Evolutionary conservation across 306 rosid genomes (phyloP).

Genomic region (Delonix regia): DNA sequence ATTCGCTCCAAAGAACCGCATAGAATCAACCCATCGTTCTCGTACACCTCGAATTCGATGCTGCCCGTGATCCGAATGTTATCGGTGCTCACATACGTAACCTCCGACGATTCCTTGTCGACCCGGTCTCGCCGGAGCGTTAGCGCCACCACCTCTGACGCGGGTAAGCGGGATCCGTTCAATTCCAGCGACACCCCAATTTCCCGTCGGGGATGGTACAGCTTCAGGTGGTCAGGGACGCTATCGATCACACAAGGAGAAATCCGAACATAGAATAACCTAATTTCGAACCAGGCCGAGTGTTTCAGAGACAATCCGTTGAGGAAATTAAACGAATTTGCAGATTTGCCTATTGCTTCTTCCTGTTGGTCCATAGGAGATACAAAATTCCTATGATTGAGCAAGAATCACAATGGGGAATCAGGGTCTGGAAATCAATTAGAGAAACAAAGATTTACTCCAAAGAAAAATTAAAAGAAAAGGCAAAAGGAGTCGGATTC

Average conservation of each 20-base stretch:
- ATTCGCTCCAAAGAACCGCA: constrained; percentile 80
- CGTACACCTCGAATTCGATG: constrained; percentile 79
- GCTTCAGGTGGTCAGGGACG: constrained; percentile 66
- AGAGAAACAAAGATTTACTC: not conserved
- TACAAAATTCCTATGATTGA: not conserved
- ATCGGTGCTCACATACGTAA: constrained; percentile 89
- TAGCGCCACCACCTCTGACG: constrained; percentile 49
- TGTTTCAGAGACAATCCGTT: constrained; percentile 39
- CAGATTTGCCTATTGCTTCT: constrained; percentile 43
- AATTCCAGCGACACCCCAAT: constrained; percentile 67
- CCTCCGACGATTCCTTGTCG: constrained; percentile 72
- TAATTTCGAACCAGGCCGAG: constrained; percentile 61
- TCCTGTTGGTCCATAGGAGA: constrained; percentile 56
- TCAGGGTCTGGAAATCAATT: not conserved
- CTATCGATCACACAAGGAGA: constrained; percentile 60
- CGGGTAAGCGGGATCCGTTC: constrained; percentile 57
- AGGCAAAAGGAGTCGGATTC: not conserved
- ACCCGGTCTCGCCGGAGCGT: constrained; percentile 73
- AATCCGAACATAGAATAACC: constrained; percentile 75
- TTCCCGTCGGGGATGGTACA: constrained; percentile 62
- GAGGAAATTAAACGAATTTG: constrained; percentile 40
- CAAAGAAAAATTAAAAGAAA: not conserved
- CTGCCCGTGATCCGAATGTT: constrained; percentile 66
- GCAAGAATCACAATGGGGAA: not conserved
- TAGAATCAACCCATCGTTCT: constrained; percentile 69